phyloP scores from a whole-genome alignment of 768 basidiomycete species.

The Hirschioporus abietinus region DNA sequence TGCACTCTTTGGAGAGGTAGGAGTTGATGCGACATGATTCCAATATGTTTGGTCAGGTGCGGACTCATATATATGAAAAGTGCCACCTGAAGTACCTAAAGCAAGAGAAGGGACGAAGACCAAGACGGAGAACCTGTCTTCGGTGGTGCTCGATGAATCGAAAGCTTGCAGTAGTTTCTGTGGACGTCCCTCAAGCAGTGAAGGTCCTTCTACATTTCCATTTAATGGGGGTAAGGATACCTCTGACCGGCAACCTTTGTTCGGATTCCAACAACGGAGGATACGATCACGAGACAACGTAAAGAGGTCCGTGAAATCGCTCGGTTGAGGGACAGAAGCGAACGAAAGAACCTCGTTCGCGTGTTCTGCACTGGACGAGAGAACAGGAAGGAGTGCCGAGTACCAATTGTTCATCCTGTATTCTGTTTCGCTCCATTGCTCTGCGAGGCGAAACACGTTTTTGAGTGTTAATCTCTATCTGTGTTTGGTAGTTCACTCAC shows the following conservation, averaged over 20 bases:
- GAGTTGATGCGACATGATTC: constrained; percentile 50
- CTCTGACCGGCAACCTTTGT: constrained; percentile 46
- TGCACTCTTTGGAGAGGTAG: constrained; percentile 53
- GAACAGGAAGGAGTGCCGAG: constrained; percentile 57
- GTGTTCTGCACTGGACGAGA: constrained; percentile 40
- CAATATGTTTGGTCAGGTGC: constrained; percentile 45
- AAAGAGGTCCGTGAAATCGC: constrained; percentile 71
- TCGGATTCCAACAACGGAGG: constrained; percentile 79
- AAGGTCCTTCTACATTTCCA: constrained; percentile 18
- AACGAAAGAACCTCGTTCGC: constrained; percentile 65
- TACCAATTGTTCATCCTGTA: constrained; percentile 55
- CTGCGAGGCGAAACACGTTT: constrained; percentile 31
- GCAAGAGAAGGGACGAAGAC: constrained; percentile 68
- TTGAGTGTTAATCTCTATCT: constrained; percentile 5
- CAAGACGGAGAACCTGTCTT: constrained; percentile 56
- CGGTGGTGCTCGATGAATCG: constrained; percentile 33
- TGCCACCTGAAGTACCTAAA: constrained; percentile 67
- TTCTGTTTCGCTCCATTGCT: constrained; percentile 65
- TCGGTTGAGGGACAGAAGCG: constrained; percentile 69
- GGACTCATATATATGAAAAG: constrained; percentile 62
- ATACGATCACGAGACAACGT: constrained; percentile 84
- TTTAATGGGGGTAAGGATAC: not conserved
- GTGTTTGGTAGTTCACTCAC: constrained; percentile 34
- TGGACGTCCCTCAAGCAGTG: constrained; percentile 53
- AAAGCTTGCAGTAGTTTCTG: constrained; percentile 66